A percentile compares a stretch with the other conserved stretches of the same genome.
Evolutionary conservation across 2,329 filamentous ascomycete species (phyloP).

Genomic region (Epichloe festucae): DNA sequence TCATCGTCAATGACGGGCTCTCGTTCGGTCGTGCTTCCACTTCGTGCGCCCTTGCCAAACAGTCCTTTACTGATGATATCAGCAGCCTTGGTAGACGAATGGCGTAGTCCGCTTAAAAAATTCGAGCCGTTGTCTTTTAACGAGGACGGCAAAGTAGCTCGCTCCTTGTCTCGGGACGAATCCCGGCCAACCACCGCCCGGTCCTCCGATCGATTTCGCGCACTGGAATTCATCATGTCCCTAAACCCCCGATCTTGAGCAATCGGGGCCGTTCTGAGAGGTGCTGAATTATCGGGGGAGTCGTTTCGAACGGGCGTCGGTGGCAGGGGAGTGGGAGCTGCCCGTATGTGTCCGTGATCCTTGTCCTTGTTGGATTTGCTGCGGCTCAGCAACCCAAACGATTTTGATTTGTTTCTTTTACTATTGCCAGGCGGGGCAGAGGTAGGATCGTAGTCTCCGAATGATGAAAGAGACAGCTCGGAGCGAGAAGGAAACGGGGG

Average conservation of each 20-base stretch:
- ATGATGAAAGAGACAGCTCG: constrained; percentile 37
- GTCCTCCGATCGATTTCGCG: constrained; percentile 63
- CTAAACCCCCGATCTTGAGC: constrained; percentile 54
- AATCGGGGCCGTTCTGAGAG: constrained; percentile 49
- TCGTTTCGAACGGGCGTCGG: constrained; percentile 15
- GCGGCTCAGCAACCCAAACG: constrained; percentile 39
- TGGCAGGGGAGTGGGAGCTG: constrained; percentile 15
- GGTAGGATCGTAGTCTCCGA: constrained; percentile 31
- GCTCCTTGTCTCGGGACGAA: constrained; percentile 32
- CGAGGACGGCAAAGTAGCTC: constrained; percentile 38
- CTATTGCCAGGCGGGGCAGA: constrained; percentile 18
- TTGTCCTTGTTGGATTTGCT: constrained; percentile 39
- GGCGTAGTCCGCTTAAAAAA: constrained; percentile 63
- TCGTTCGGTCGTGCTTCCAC: constrained; percentile 55
- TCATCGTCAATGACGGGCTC: constrained; percentile 61
- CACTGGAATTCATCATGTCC: constrained; percentile 51
- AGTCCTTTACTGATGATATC: constrained; percentile 73
- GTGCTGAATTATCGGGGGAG: constrained; percentile 16
- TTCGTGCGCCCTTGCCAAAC: constrained; percentile 65
- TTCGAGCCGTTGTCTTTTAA: constrained; percentile 47
- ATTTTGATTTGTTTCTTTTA: constrained; percentile 40
- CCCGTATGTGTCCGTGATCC: constrained; percentile 28
- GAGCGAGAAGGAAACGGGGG: constrained; percentile 34
- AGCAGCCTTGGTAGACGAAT: constrained; percentile 59
- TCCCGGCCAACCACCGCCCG: constrained; percentile 37